Evolutionary conservation across 352 stramenopile species (phyloP).

Genomic region (Pythium scleroteichum): DNA sequence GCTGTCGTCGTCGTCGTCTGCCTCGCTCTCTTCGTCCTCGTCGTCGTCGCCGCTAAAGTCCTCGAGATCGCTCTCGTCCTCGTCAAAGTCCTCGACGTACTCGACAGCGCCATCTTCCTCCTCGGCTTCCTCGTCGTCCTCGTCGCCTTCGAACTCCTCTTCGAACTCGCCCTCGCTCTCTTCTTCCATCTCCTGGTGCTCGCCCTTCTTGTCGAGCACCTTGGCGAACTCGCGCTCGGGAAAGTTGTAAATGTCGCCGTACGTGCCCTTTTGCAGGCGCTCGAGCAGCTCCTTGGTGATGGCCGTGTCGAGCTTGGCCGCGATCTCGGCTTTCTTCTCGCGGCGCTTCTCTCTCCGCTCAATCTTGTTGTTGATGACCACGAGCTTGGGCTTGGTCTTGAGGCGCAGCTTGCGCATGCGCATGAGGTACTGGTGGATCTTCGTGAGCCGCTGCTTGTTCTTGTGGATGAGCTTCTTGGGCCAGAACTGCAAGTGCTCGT

Average conservation of each 20-base stretch:
- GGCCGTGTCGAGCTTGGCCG: slow-evolving; percentile 92
- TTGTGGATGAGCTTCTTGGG: slow-evolving; percentile 97
- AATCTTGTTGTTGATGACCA: slow-evolving; percentile 96
- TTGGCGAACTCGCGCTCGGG: slow-evolving; percentile 92
- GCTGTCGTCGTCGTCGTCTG: slow-evolving; percentile 45
- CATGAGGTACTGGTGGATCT: slow-evolving; percentile 99
- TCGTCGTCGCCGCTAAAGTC: slow-evolving; percentile 76
- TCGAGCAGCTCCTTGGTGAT: slow-evolving; percentile 99
- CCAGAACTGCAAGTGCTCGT: slow-evolving; percentile 97
- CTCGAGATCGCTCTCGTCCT: slow-evolving; percentile 92
- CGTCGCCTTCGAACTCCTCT: slow-evolving; percentile 62
- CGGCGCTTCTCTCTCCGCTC: slow-evolving; percentile 94
- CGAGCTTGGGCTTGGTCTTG: slow-evolving; percentile 93
- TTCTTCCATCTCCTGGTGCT: slow-evolving; percentile 92
- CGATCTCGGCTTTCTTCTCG: slow-evolving; percentile 96
- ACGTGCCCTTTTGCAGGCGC: slow-evolving; percentile 96
- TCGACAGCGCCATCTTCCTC: slow-evolving; percentile 63
- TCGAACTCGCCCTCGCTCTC: slow-evolving; percentile 85
- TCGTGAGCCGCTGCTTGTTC: slow-evolving; percentile 99
- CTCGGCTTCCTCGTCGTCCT: slow-evolving; percentile 52
- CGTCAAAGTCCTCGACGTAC: slow-evolving; percentile 89
- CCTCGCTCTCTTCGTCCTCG: slow-evolving; percentile 92
- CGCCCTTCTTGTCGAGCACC: slow-evolving; percentile 74
- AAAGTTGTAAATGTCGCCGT: slow-evolving; percentile 99
- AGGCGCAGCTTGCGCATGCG: slow-evolving; percentile 98